Percentiles rank a stretch among this genome's conserved stretches.
Evolutionary conservation across 192 early-diverging fungal species (phyloP).

Genomic region (Coemansia sp.): DNA sequence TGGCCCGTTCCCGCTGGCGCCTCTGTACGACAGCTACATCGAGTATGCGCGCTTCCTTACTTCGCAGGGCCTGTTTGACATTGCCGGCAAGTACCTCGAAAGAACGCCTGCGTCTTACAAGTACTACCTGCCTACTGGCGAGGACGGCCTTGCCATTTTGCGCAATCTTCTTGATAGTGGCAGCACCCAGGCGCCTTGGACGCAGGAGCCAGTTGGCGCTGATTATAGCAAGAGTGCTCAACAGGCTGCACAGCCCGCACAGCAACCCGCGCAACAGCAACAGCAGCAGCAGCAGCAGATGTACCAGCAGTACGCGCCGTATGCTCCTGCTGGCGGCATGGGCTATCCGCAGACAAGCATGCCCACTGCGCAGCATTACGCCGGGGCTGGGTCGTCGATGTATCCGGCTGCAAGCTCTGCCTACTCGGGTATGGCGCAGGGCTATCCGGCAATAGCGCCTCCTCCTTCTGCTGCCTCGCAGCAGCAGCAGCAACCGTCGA

Average conservation of each 20-base stretch:
- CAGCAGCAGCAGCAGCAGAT: slow-evolving; percentile 21
- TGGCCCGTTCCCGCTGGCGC: slow-evolving; percentile 52
- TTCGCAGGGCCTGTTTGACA: slow-evolving; percentile 69
- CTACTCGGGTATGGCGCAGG: slow-evolving; percentile 29
- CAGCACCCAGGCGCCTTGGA: slow-evolving; percentile 32
- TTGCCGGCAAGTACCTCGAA: slow-evolving; percentile 76
- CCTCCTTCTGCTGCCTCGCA: neutral
- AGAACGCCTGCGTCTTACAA: slow-evolving; percentile 67
- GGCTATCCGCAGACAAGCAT: slow-evolving; percentile 13
- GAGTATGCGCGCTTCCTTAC: slow-evolving; percentile 81
- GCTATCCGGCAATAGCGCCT: slow-evolving; percentile 6
- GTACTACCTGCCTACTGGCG: slow-evolving; percentile 26
- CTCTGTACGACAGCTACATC: slow-evolving; percentile 79
- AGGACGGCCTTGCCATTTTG: slow-evolving; percentile 59
- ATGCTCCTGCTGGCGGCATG: neutral
- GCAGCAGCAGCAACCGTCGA: slow-evolving; percentile 10
- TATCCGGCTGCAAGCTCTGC: slow-evolving; percentile 13
- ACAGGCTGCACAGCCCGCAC: slow-evolving; percentile 12
- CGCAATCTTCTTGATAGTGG: slow-evolving; percentile 64
- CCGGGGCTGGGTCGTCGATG: neutral
- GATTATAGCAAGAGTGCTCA: slow-evolving; percentile 11
- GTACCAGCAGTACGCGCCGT: slow-evolving; percentile 10
- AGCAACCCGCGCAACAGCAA: slow-evolving; percentile 23
- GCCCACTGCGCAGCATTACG: slow-evolving; percentile 34
- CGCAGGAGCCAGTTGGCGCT: slow-evolving; percentile 22